A percentile compares a stretch with the other conserved stretches of the same genome.
These are phyloP conservation scores for Aurantiochytrium sp. DNA, from an alignment of 108 stramenopile species.

Conservation along the genomic window DNA sequence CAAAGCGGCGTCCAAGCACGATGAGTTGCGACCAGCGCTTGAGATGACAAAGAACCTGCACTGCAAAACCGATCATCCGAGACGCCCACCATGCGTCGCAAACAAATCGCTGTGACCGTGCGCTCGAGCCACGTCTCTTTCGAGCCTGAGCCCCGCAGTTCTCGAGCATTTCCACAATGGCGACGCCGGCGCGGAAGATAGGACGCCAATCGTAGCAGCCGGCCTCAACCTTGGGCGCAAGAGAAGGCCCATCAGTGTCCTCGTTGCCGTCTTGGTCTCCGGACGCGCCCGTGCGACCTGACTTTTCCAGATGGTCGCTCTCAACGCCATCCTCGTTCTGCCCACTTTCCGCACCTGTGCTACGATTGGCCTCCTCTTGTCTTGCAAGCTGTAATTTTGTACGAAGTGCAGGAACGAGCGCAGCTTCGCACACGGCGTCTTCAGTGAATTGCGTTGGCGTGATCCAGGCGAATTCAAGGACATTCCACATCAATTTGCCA, in stretches of 20 bases:
- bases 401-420: not conserved
- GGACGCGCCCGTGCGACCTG: no score
- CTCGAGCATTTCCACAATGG: not conserved
- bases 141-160: not conserved
- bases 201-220: constrained; percentile 3
- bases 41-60: not conserved
- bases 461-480: not conserved
- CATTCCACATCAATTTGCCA: constrained; percentile 1
- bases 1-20: not conserved
- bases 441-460: not conserved
- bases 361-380: not conserved
- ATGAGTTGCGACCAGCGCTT: not conserved
- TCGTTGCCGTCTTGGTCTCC: no score
- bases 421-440: not conserved
- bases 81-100: not conserved
- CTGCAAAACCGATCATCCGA: not conserved
- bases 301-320: no score
- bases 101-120: no score
- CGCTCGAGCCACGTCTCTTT: not conserved
- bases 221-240: not conserved
- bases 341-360: no score
- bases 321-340: no score
- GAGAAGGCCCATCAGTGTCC: not conserved
- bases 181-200: not conserved
- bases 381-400: not conserved